Conservation (phyloP, 192 early-diverging fungal species). For the Coemansia sp. region DNA sequence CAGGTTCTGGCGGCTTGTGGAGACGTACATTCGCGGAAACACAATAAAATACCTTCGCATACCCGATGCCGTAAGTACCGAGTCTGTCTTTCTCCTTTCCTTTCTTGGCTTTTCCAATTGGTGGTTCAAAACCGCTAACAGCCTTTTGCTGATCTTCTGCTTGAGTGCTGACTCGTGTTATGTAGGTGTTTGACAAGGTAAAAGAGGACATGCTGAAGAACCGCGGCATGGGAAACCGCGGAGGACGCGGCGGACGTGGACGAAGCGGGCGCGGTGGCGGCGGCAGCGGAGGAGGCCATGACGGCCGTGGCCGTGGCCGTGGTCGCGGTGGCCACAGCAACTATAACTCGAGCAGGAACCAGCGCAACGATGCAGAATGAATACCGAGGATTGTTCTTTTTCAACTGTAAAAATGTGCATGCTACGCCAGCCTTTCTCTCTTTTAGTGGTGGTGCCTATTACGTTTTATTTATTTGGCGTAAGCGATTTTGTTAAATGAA, state of each 20-base stretch:
- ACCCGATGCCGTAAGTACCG: conserved; percentile 71
- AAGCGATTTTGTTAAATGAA: too few species aligned
- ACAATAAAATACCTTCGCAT: conserved; percentile 84
- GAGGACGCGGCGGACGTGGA: conserved; percentile 57
- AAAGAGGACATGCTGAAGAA: conserved; percentile 75
- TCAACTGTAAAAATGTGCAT: not conserved
- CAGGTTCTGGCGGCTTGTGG: conserved; percentile 86
- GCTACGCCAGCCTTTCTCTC: not conserved
- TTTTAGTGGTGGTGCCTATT: not conserved
- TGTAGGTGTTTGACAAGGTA: conserved; percentile 82
- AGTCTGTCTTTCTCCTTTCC: not conserved
- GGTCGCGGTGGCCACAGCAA: conserved; percentile 31
- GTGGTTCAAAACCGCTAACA: not conserved
- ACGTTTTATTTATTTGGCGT: not conserved
- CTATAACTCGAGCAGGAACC: conserved; percentile 17
- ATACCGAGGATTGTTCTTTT: not conserved
- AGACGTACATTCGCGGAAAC: conserved; percentile 92
- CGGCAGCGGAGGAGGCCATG: conserved; percentile 46
- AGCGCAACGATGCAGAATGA: conserved; percentile 19
- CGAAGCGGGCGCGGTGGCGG: conserved; percentile 58
- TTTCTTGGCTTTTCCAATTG: not conserved
- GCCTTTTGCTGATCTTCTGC: not conserved
- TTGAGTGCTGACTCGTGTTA: not conserved
- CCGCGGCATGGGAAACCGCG: conserved; percentile 44
- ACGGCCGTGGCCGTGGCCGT: conserved; percentile 50